Base-by-base conservation (phyloP, 306 rosid genomes). In the Gleditsia sinensis region DNA sequence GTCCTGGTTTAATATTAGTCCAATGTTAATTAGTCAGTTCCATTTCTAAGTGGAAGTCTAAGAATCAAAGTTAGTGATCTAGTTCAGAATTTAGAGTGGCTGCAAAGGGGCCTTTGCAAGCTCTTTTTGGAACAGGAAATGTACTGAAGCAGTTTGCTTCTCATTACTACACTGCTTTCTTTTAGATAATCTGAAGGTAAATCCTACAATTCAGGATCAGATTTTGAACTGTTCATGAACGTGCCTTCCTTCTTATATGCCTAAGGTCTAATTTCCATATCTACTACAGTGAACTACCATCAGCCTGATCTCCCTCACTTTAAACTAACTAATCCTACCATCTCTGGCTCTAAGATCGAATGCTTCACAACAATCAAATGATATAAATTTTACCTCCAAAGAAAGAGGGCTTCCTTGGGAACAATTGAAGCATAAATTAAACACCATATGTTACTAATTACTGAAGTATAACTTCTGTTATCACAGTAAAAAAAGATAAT, bases 401-500 rank as follows among this genome's bases (percentile, higher is more conserved):
- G 13, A 66, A 46, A 43, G 48, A 50, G 20, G 46, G 49, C 42
- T 40, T 66, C 67, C 40, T 70, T 6, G 17, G 46, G 50, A 78
- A 53, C 73, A 74, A 37, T 27, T 28, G n/a, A 70, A 61, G 60
- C 72, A 75, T 72, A 12, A 69, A 83, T 54, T 43, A 59, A 58
- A 36, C 36, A 21, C 30, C 17, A 61, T 45, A 77, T 37, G 58
- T 55, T 48, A 67, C 48, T 2, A 7, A 37, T 48, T 11, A 25
- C 14, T 6, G 17, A 62, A 11, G 19, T 28, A 39, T 74, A 79
- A 58, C 24, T 58, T 39, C 55, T 48, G 65, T 42, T 65, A 27
- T 68, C 55, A 63, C 30, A 83, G 76, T 66, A 55, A 80, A 83
- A 56, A 57, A 42, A 72, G 45, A 46, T 57, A 23, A 50, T 46